phyloP scores from a whole-genome alignment of 2,329 filamentous ascomycete genomes.

The Daldinia sp. region DNA sequence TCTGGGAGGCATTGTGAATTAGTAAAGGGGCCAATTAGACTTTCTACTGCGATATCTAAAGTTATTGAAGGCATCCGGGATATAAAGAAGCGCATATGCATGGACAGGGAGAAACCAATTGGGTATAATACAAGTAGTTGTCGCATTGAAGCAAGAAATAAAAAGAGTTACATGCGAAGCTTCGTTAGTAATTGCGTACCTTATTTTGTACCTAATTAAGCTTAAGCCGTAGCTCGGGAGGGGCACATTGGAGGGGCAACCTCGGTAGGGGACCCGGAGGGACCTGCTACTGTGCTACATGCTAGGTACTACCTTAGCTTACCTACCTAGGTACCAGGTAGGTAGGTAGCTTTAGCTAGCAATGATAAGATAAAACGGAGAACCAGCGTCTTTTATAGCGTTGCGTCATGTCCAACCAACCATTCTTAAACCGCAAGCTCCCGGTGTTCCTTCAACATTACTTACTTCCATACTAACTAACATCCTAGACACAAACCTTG shows the following conservation, averaged over 20 bases:
- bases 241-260: constrained; percentile 12
- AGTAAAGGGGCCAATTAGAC: not conserved
- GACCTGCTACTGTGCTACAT: not conserved
- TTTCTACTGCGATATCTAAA: not conserved
- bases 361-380: not conserved
- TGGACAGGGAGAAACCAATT: not conserved
- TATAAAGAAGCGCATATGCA: not conserved
- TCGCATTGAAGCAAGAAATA: not conserved
- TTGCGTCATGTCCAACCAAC: constrained; percentile 6
- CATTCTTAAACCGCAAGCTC: no score
- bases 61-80: not conserved
- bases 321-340: no score
- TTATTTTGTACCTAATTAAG: not conserved
- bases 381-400: not conserved
- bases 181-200: not conserved
- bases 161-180: not conserved
- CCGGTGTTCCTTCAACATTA: not conserved
- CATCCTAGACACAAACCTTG: no score
- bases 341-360: not conserved
- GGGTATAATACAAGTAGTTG: constrained; percentile 1
- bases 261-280: not conserved
- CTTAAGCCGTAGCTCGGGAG: constrained; percentile 12
- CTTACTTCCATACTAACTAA: not conserved
- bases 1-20: constrained; percentile 47
- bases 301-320: not conserved